Conservation (phyloP, 441 rosid species). For the Raphanus hybrid region DNA sequence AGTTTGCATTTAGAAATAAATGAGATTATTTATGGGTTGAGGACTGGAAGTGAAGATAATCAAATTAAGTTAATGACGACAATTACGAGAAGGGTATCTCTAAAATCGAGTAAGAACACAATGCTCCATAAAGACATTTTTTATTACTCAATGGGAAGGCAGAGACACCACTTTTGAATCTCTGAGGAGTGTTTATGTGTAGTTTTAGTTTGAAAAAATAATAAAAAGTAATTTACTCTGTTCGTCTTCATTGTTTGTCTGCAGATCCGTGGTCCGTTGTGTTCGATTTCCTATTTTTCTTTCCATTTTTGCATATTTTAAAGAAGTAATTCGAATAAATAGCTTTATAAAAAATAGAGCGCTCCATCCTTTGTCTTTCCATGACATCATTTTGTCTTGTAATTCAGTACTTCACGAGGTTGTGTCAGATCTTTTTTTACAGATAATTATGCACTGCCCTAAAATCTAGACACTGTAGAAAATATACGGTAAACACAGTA, state of each 20-base stretch:
- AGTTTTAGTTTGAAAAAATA: neutral
- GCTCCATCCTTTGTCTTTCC: conserved; percentile 55
- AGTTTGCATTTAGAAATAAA: neutral
- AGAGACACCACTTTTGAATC: conserved; percentile 38
- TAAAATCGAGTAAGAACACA: conserved; percentile 45
- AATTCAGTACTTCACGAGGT: conserved; percentile 81
- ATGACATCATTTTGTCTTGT: conserved; percentile 79
- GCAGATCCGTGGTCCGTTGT: conserved; percentile 42
- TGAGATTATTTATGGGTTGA: conserved; percentile 33
- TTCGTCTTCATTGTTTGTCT: conserved; percentile 46
- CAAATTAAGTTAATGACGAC: conserved; percentile 32
- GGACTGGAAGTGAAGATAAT: conserved; percentile 22
- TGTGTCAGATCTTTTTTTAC: conserved; percentile 61
- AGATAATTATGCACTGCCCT: conserved; percentile 36
- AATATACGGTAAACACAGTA: conserved; percentile 24
- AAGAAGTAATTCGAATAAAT: conserved; percentile 23
- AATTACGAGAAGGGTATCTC: conserved; percentile 44
- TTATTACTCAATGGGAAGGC: conserved; percentile 19
- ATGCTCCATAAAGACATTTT: conserved; percentile 43
- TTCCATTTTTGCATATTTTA: conserved; percentile 28
- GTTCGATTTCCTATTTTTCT: conserved; percentile 27
- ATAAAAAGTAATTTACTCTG: conserved; percentile 20
- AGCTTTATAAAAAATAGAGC: conserved; percentile 31
- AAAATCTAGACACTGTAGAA: conserved; percentile 43
- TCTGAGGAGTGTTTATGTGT: conserved; percentile 32